These are phyloP conservation scores for Puccinia polysora DNA, from an alignment of 1,284 basidiomycete species.

Conservation along the genomic window DNA sequence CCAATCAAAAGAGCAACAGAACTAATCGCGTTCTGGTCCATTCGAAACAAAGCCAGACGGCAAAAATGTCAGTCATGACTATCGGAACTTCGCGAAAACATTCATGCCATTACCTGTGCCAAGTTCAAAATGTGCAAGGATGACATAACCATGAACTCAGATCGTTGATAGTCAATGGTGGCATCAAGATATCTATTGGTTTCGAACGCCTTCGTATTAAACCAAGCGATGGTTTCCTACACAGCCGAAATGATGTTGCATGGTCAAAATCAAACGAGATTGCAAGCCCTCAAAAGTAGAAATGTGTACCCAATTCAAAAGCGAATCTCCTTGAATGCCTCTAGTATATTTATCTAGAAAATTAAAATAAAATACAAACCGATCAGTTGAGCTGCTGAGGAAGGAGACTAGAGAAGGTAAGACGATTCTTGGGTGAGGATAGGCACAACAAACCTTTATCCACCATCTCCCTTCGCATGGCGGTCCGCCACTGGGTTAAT, in stretches of 20 bases:
- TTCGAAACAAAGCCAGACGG: conserved; percentile 4
- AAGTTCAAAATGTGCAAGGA: conserved; percentile 69
- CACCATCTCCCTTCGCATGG: conserved; percentile 51
- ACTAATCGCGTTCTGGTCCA: conserved; percentile 54
- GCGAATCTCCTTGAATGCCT: conserved; percentile 38
- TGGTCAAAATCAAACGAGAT: conserved; percentile 32
- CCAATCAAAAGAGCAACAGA: conserved; percentile 71
- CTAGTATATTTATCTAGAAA: conserved; percentile 39
- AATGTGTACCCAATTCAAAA: conserved; percentile 52
- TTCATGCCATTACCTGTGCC: conserved; percentile 60
- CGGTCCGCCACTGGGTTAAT: conserved; percentile 68
- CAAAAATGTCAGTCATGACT: background rate
- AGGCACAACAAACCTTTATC: conserved; percentile 42
- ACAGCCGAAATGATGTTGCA: conserved; percentile 63
- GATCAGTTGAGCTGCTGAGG: background rate
- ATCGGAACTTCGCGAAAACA: background rate
- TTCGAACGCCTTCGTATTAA: conserved; percentile 75
- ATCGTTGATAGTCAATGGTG: conserved; percentile 67
- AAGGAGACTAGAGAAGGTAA: background rate
- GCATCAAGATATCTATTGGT: conserved; percentile 67
- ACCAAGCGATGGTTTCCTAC: conserved; percentile 62
- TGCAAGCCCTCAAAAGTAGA: conserved; percentile 63
- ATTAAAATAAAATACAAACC: background rate
- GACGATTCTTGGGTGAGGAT: background rate
- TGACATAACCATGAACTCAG: conserved; percentile 70